Base-by-base conservation (phyloP, 257 asterid species). In the Misopates orontium region DNA sequence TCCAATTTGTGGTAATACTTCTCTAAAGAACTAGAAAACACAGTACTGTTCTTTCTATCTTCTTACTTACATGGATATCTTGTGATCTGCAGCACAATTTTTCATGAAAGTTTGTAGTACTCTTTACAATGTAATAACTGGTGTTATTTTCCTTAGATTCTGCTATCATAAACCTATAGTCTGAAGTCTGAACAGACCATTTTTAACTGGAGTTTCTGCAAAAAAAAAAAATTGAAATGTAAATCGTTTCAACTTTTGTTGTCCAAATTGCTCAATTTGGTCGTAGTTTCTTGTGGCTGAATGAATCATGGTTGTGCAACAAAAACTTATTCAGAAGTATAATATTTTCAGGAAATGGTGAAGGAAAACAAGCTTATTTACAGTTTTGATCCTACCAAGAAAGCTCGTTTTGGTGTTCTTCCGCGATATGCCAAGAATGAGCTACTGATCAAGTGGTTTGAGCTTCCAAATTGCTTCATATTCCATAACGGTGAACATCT, bases 401-500 rank as follows among this genome's bases (percentile, higher is more conserved):
- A 84, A 78, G 96, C 99, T 65, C 95, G 91, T 39, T 94, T 94
- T 73, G 99, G 99, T 23, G 69, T 94, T 73, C 99, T 94, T 64
- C 95, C 99, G 0, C 89, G 99, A 25, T 90, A 90, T 73, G 91
- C 96, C 20, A 90, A 81, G 71, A 90, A 77, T 76, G 99, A 94
- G 74, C 59, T 71, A 67, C 77, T 81, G 68, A 88, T 94, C 74
- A 88, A 79, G 80, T 94, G 99, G 99, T 94, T 94, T 66, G 97
- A 94, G 84, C 96, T 94, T 75, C 97, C 99, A 69, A 94, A 82
- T 56, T 94, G 99, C 89, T 88, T 88, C 88, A 88, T 94, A 63
- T 94, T 90, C 80, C 99, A 94, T 72, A 94, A 94, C 11, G 97
- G 99, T 94, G 73, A 78, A 96, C 63, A 67, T 19, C 73, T 49